phyloP scores from a whole-genome alignment of 139 green algal species.

The Monoraphidium neglectum region DNA sequence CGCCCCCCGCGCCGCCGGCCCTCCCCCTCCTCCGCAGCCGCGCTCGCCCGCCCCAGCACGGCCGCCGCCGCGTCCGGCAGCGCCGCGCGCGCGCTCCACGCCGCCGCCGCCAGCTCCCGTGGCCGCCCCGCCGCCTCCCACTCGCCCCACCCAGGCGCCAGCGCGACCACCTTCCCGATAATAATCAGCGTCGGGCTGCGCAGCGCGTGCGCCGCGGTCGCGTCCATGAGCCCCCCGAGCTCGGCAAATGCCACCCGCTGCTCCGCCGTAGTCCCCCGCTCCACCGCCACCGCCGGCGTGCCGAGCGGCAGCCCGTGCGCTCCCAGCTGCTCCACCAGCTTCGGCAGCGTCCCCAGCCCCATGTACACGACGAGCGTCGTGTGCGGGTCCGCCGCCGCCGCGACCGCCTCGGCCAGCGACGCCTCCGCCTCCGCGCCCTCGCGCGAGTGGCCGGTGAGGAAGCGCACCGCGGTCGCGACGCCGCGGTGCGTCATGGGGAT shows the following conservation, averaged over 20 bases:
- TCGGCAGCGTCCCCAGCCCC: conserved; percentile 91
- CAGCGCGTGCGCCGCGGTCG: conserved; percentile 49
- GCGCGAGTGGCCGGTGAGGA: conserved; percentile 91
- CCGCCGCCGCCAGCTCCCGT: background rate
- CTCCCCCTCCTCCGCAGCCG: too few relatives aligned
- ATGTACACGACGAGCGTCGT: conserved; percentile 99
- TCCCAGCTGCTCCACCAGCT: conserved; percentile 66
- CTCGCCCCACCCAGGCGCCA: conserved; percentile 36
- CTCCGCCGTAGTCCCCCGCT: conserved; percentile 88
- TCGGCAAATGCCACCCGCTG: conserved; percentile 83
- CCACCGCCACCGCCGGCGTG: conserved; percentile 93
- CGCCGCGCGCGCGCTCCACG: background rate
- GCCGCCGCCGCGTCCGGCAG: too few relatives aligned
- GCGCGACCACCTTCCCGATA: conserved; percentile 79
- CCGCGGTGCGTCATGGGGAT: conserved; percentile 97
- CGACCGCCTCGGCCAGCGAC: conserved; percentile 57
- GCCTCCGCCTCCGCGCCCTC: conserved; percentile 77
- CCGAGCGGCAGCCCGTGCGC: conserved; percentile 50
- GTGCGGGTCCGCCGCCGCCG: conserved; percentile 69
- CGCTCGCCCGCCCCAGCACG: too few relatives aligned
- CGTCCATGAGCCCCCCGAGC: conserved; percentile 53
- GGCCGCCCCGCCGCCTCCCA: conserved; percentile 8
- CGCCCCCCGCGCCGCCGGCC: too few relatives aligned
- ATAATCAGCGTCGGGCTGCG: conserved; percentile 94
- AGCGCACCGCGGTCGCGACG: conserved; percentile 86